A percentile compares a stretch with the other conserved stretches of the same genome.
Conservation (phyloP, 1,139 yeast genomes). For the Protomyces arabidopsidicola region DNA sequence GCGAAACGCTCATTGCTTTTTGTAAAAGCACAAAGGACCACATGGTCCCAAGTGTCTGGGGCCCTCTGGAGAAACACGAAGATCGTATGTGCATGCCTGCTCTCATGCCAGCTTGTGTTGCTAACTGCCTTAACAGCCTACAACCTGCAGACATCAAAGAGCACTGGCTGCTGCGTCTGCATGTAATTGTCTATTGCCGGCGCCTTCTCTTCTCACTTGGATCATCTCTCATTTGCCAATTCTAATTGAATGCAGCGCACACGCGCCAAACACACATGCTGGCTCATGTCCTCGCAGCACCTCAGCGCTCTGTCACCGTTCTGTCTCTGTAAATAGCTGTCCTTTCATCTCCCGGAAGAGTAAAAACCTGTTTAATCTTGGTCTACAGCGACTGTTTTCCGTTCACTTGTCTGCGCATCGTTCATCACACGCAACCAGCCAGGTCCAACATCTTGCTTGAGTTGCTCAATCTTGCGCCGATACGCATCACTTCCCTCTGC, state of each 20-base stretch:
- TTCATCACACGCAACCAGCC: constrained; percentile 34
- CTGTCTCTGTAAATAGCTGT: not conserved
- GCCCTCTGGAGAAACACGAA: constrained; percentile 31
- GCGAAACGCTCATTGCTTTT: constrained; percentile 32
- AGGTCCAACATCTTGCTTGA: constrained; percentile 33
- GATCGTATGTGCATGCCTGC: constrained; percentile 28
- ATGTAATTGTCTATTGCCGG: not conserved
- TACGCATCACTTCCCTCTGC: constrained; percentile 31
- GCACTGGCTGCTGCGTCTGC: not conserved
- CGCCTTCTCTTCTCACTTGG: no score
- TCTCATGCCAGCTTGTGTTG: not conserved
- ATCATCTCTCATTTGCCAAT: no score
- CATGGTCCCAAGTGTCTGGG: constrained; percentile 34
- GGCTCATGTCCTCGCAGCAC: no score
- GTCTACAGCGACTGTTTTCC: not conserved
- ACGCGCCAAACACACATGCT: no score
- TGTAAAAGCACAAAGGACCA: constrained; percentile 32
- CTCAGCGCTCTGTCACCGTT: no score
- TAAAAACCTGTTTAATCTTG: not conserved
- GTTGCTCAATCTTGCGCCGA: constrained; percentile 31
- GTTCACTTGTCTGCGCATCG: constrained; percentile 13
- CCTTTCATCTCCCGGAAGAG: not conserved
- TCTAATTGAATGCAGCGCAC: no score
- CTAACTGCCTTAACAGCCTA: not conserved
- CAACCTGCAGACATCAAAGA: not conserved